A percentile compares a stretch with the other conserved stretches of the same genome.
These are phyloP conservation scores for Penicillium sp. DNA, from an alignment of 2,329 filamentous ascomycete species.

Conservation along the genomic window DNA sequence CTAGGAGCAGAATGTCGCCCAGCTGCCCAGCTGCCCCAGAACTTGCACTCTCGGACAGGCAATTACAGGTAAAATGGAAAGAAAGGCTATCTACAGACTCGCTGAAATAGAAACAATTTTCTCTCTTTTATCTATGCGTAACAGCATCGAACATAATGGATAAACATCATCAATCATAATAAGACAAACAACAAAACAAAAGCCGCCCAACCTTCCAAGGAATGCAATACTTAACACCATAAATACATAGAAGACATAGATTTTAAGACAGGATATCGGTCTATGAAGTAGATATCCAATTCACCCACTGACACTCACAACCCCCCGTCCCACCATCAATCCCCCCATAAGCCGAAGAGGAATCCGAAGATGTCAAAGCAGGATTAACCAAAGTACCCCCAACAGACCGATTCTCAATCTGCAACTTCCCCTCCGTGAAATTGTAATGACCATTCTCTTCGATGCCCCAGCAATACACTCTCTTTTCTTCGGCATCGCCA, in stretches of 20 bases:
- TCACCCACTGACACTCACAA: constrained; percentile 61
- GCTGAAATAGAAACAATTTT: too few relatives aligned
- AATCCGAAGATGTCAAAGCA: constrained; percentile 38
- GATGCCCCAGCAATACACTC: constrained; percentile 62
- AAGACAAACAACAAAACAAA: neutral
- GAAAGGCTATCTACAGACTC: too few relatives aligned
- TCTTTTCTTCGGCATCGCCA: constrained; percentile 54
- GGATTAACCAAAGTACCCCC: constrained; percentile 55
- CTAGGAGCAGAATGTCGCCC: neutral
- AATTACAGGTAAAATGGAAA: too few relatives aligned
- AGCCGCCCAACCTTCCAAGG: neutral
- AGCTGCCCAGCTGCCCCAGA: neutral
- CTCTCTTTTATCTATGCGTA: too few relatives aligned
- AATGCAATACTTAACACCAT: neutral
- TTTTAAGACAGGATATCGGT: neutral
- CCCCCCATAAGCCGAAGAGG: constrained; percentile 40
- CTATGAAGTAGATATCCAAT: constrained; percentile 40
- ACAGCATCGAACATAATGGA: too few relatives aligned
- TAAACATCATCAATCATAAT: neutral
- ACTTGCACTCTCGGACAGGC: neutral
- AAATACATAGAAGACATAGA: neutral
- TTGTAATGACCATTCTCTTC: constrained; percentile 50
- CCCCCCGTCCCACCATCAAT: constrained; percentile 62
- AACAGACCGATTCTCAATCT: constrained; percentile 54
- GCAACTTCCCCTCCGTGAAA: constrained; percentile 46